Conservation (phyloP, 1,139 yeast species). For the Nadsonia commutata region DNA sequence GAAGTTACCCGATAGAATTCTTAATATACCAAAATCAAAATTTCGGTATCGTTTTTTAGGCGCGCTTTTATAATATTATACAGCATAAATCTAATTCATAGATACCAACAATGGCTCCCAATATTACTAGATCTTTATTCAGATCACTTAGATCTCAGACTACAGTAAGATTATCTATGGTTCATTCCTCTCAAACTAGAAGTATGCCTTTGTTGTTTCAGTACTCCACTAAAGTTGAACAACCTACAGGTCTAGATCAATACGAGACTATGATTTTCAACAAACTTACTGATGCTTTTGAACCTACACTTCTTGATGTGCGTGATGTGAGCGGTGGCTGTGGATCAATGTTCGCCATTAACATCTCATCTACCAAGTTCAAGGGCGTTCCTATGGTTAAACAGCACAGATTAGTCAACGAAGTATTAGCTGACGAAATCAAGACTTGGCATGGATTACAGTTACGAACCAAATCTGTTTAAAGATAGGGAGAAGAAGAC, state of each 20-base stretch:
- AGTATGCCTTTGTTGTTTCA: no score
- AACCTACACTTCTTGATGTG: constrained; percentile 50
- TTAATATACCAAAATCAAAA: no score
- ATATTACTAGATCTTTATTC: neutral
- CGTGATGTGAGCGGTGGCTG: constrained; percentile 89
- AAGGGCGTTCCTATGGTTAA: constrained; percentile 72
- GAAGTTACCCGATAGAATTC: no score
- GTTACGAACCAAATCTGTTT: constrained; percentile 41
- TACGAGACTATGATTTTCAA: constrained; percentile 55
- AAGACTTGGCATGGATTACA: constrained; percentile 92
- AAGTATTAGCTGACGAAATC: constrained; percentile 69
- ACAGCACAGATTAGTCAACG: constrained; percentile 84
- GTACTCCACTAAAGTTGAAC: neutral
- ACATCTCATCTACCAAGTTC: constrained; percentile 58
- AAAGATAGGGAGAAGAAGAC: no score
- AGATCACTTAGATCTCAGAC: neutral
- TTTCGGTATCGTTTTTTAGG: no score
- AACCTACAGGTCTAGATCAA: constrained; percentile 28
- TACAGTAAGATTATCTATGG: no score
- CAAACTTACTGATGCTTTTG: constrained; percentile 38
- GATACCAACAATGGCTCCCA: neutral
- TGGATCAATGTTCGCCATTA: constrained; percentile 94
- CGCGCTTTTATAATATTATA: no score
- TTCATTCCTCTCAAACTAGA: no score
- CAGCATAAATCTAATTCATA: no score